Conservation (phyloP, 371 early-diverging fungal species). For the Mortierella sp. region DNA sequence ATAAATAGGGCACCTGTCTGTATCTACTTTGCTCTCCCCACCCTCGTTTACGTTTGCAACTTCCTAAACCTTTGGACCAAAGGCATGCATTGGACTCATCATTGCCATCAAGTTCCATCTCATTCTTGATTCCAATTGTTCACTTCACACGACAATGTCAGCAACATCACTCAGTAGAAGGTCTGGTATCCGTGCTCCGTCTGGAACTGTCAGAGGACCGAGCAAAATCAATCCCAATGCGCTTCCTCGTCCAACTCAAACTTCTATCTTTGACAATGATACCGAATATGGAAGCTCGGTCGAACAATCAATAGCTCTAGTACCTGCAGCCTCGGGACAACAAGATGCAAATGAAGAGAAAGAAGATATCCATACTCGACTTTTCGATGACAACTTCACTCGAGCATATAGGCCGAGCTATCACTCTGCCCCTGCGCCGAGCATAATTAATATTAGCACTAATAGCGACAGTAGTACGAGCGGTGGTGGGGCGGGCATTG, state of each 20-base stretch:
- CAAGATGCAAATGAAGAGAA: neutral
- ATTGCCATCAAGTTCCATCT: neutral
- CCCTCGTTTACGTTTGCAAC: conserved; percentile 4
- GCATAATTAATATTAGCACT: neutral
- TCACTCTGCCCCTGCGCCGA: neutral
- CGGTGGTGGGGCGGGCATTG: neutral
- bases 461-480: neutral
- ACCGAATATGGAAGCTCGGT: conserved; percentile 11
- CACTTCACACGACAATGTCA: conserved; percentile 14
- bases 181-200: conserved; percentile 22
- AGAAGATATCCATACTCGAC: conserved; percentile 20
- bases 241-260: conserved; percentile 14
- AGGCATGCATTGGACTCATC: conserved; percentile 1
- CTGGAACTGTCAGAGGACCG: neutral
- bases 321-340: neutral
- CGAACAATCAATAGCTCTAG: neutral
- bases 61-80: neutral
- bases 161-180: conserved; percentile 25
- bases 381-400: conserved; percentile 31
- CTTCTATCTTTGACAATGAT: conserved; percentile 4
- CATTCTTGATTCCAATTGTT: neutral
- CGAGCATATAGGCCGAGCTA: conserved; percentile 29
- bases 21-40: neutral
- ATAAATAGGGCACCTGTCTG: conserved; percentile 2
- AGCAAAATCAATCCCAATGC: conserved; percentile 6